phyloP scores from a whole-genome alignment of 1,139 yeast species.

The Ogataea hybrid region DNA sequence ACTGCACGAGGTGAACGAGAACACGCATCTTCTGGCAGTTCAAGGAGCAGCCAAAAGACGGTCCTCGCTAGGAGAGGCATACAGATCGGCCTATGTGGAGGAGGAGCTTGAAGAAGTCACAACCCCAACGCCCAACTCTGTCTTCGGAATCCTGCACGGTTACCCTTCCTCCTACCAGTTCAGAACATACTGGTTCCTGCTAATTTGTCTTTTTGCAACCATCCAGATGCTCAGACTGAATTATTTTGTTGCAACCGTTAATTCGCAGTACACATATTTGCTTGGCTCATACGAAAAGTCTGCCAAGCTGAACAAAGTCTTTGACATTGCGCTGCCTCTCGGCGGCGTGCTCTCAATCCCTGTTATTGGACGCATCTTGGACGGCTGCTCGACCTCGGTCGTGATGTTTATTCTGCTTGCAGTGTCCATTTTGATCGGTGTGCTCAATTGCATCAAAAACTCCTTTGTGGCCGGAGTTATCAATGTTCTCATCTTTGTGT shows the following conservation, averaged over 20 bases:
- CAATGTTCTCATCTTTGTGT: constrained; percentile 51
- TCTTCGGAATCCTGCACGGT: constrained; percentile 61
- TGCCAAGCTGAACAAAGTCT: constrained; percentile 48
- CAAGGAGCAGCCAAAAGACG: constrained; percentile 25
- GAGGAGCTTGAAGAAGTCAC: constrained; percentile 30
- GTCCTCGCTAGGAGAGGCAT: constrained; percentile 36
- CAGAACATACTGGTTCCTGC: constrained; percentile 51
- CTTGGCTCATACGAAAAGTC: constrained; percentile 44
- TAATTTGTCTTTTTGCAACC: constrained; percentile 55
- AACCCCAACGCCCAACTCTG: constrained; percentile 41
- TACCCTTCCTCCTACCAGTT: constrained; percentile 48
- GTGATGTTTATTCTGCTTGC: constrained; percentile 43
- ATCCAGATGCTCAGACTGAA: constrained; percentile 64
- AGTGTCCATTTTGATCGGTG: constrained; percentile 48
- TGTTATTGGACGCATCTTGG: constrained; percentile 55
- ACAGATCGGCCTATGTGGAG: constrained; percentile 34
- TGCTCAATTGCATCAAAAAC: constrained; percentile 33
- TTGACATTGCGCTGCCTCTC: constrained; percentile 58
- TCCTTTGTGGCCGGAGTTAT: constrained; percentile 36
- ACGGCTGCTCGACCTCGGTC: constrained; percentile 48
- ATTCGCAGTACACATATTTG: constrained; percentile 51
- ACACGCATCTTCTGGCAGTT: constrained; percentile 22
- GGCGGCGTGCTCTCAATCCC: constrained; percentile 62
- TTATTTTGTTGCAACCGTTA: constrained; percentile 60
- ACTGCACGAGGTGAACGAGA: constrained; percentile 24